Percentiles rank a stretch among this genome's conserved stretches.
phyloP scores from a whole-genome alignment of 768 basidiomycete species.

The Collybiopsis confluens region DNA sequence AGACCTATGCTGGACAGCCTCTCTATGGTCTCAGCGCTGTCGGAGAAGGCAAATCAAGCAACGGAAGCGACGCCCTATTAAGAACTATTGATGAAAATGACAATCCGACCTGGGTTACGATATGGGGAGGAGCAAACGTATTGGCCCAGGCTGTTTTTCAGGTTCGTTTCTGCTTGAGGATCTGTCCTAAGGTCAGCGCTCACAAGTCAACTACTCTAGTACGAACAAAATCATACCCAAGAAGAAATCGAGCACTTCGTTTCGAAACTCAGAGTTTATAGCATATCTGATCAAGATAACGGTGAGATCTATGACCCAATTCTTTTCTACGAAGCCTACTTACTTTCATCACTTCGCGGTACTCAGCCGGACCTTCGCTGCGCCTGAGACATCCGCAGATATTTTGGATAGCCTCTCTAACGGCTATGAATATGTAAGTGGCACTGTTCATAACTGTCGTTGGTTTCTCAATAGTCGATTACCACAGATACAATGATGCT shows the following conservation, averaged over 20 bases:
- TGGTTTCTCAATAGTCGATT: background rate
- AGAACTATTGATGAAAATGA: constrained; percentile 3
- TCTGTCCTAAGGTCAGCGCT: background rate
- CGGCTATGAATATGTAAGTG: constrained; percentile 10
- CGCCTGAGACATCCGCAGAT: background rate
- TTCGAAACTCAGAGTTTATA: constrained; percentile 10
- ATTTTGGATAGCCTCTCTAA: constrained; percentile 10
- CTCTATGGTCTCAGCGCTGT: constrained; percentile 13
- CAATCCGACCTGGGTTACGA: constrained; percentile 9
- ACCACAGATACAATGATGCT: background rate
- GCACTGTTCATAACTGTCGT: background rate
- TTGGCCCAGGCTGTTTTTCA: constrained; percentile 5
- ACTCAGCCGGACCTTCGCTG: background rate
- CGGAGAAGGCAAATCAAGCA: constrained; percentile 3
- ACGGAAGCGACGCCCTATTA: constrained; percentile 8
- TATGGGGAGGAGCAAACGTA: constrained; percentile 13
- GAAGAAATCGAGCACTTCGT: constrained; percentile 5
- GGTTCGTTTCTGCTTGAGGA: background rate
- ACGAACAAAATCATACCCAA: constrained; percentile 9
- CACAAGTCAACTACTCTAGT: constrained; percentile 1
- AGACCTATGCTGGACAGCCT: constrained; percentile 7
- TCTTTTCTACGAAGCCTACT: background rate
- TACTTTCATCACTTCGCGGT: background rate
- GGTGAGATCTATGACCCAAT: background rate
- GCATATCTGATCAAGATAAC: constrained; percentile 12